Base-by-base conservation (phyloP, 1,284 basidiomycete genomes). In the Sporisorium graminicola region DNA sequence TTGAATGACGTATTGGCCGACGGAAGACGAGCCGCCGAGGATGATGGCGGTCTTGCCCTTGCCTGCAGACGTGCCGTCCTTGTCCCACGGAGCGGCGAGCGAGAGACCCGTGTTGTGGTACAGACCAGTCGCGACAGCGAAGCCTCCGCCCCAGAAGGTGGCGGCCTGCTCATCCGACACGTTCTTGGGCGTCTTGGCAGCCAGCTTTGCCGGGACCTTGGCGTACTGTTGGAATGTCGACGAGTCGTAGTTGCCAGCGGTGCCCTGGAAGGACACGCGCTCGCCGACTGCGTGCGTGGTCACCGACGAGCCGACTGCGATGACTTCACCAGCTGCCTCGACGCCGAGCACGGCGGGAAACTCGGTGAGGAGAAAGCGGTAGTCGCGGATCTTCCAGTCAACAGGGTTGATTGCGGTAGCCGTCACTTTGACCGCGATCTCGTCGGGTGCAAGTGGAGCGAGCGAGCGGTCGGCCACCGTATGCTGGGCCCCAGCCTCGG, bases 251-350 rank as follows among this genome's bases (percentile, higher is more conserved):
- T 70, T 55, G 18, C 72, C 72, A 1, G 81, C 49, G 52, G 73
- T 78, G n/a, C 80, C 80, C 57, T 82, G 79, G 70, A 79, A 82
- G 58, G 78, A 82, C 46, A 81, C 79, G 0, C 79, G 74, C 20
- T 79, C 79, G 26, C 80, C 80, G 12, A 65, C 60, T 2, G 63
- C 50, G 56, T 72, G 54, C 24, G 61, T 47, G 31, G 54, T 76
- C 37, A 79, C 71, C 4, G 49, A 55, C 1, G 49, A 56, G 40
- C 74, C 75, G 24, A 72, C 56, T 1, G 70, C 35, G 31, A 65
- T 70, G 14, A 81, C 64, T 35, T 69, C 61, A 18, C 80, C 80
- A 13, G 80, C 62, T 0, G 79, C 80, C 35, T 82, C 80, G 3
- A 68, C 70, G 26, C 80, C 80, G 31, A 77, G 59, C 5, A 80